These are phyloP conservation scores for Alternaria sp. DNA, from an alignment of 2,329 filamentous ascomycete species.

Conservation along the genomic window DNA sequence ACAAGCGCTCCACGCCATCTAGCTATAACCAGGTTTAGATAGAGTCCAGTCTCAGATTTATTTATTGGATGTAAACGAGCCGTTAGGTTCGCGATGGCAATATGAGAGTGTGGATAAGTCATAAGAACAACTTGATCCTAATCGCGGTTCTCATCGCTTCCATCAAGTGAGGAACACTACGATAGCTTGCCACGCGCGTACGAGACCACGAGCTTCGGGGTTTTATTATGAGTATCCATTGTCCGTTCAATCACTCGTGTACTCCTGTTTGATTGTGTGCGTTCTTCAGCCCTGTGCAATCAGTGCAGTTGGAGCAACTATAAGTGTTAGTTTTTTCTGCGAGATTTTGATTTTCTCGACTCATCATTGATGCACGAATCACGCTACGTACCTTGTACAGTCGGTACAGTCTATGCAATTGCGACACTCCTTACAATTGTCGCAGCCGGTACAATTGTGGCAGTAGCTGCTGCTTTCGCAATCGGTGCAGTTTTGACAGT, in stretches of 20 bases:
- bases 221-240: neutral
- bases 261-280: slow-evolving; percentile 16
- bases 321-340: slow-evolving; percentile 1
- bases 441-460: slow-evolving; percentile 12
- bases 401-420: slow-evolving; percentile 11
- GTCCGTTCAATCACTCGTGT: slow-evolving; percentile 8
- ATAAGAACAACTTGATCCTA: neutral
- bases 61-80: neutral
- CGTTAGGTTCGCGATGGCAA: neutral
- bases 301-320: slow-evolving; percentile 19
- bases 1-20: neutral
- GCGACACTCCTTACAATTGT: slow-evolving; percentile 5
- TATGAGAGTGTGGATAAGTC: neutral
- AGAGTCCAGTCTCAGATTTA: neutral
- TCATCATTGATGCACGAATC: neutral
- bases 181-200: neutral
- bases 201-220: neutral
- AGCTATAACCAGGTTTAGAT: neutral
- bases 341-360: neutral
- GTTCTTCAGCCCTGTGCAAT: slow-evolving; percentile 18
- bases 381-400: slow-evolving; percentile 8
- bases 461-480: slow-evolving; percentile 6
- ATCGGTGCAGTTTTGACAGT: slow-evolving; percentile 7
- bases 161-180: neutral
- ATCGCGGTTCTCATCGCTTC: neutral